phyloP scores from a whole-genome alignment of 78 protist genomes.

The Polysphondylium violaceum region DNA sequence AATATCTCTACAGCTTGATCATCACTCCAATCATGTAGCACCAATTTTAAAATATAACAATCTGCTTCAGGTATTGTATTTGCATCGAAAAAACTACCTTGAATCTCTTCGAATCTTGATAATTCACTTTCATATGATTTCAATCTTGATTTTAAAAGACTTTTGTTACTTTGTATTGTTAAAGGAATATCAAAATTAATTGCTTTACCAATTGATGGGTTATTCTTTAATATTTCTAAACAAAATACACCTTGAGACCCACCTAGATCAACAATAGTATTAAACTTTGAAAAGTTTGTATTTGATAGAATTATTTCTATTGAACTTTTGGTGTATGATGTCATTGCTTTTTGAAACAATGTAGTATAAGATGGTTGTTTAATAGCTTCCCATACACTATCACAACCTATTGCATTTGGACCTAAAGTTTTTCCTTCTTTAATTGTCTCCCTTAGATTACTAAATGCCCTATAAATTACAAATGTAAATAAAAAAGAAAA shows the following conservation, averaged over 20 bases:
- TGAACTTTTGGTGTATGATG: not conserved
- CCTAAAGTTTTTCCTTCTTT: not conserved
- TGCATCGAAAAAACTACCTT: constrained; percentile 1
- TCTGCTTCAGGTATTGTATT: not conserved
- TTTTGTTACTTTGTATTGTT: no score
- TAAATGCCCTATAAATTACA: no score
- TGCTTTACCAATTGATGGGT: no score
- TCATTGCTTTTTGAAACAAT: constrained; percentile 25
- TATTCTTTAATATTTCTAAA: no score
- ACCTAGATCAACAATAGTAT: constrained; percentile 27
- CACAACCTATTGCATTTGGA: not conserved
- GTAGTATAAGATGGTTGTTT: not conserved
- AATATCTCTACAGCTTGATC: constrained; percentile 1
- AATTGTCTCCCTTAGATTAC: no score
- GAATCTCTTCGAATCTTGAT: no score
- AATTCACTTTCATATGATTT: no score
- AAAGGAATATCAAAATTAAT: no score
- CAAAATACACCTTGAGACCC: constrained; percentile 31
- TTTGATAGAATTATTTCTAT: not conserved
- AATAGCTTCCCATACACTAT: not conserved
- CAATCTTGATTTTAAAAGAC: no score
- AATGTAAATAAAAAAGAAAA: no score
- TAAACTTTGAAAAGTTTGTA: constrained; percentile 2
- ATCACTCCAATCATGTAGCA: constrained; percentile 38
- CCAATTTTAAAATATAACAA: constrained; percentile 13